Evolutionary conservation across 805 yeast genomes (phyloP).

Genomic region (Candida pseudofarinosa): DNA sequence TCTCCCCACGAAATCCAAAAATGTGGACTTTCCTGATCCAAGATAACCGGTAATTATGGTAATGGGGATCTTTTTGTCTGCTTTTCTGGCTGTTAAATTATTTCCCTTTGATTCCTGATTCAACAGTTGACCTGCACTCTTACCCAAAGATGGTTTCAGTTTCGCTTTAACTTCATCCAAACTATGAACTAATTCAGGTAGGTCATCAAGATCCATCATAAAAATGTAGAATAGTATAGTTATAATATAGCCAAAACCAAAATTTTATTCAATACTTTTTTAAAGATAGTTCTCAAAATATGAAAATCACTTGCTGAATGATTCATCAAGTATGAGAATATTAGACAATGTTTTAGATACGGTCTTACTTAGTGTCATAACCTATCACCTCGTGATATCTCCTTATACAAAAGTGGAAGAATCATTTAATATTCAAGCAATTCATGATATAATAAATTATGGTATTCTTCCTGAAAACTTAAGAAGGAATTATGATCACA

Average conservation of each 20-base stretch:
- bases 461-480: conserved; percentile 42
- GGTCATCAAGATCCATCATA: conserved; percentile 19
- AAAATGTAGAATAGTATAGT: too few species aligned
- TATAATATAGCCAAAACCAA: background rate
- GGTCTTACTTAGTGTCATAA: conserved; percentile 43
- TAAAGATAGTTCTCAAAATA: background rate
- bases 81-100: background rate
- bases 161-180: conserved; percentile 6
- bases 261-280: background rate
- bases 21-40: conserved; percentile 91
- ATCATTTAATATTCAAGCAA: conserved; percentile 85
- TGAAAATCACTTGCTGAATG: background rate
- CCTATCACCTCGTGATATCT: conserved; percentile 49
- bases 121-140: background rate
- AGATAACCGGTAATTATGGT: conserved; percentile 92
- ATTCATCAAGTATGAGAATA: conserved; percentile 15
- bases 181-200: conserved; percentile 32
- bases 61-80: conserved; percentile 64
- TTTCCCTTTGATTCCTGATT: background rate
- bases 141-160: background rate
- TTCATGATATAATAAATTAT: conserved; percentile 70
- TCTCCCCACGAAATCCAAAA: conserved; percentile 69
- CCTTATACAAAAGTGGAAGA: conserved; percentile 94
- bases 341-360: conserved; percentile 16
- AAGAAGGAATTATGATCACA: conserved; percentile 62